Percentiles rank a stretch among this genome's conserved stretches.
Conservation (phyloP, 768 basidiomycete genomes). For the Gloeopeniophorella convolvens region DNA sequence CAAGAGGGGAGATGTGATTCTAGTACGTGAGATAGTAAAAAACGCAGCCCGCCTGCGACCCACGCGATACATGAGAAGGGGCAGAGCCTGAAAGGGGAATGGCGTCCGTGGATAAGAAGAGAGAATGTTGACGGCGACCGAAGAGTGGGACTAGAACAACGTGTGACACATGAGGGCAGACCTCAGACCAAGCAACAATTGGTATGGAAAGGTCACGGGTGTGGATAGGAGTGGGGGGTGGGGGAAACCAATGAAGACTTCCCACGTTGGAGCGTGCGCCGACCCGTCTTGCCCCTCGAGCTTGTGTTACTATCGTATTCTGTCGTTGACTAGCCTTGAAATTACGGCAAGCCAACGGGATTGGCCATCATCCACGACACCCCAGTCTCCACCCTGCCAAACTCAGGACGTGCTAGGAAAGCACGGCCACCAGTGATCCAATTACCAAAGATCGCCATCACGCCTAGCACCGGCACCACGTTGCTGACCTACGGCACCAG, state of each 20-base stretch:
- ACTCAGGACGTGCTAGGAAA: conserved; percentile 37
- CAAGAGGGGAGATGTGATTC: conserved; percentile 15
- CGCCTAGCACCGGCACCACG: conserved; percentile 34
- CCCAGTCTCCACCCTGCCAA: conserved; percentile 41
- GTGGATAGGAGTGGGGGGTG: conserved; percentile 10
- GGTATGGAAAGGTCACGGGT: conserved; percentile 13
- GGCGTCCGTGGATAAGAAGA: conserved; percentile 66
- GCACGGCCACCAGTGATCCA: conserved; percentile 14
- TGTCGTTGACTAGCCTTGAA: conserved; percentile 34
- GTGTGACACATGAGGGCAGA: conserved; percentile 13
- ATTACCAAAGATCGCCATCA: conserved; percentile 45
- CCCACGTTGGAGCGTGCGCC: conserved; percentile 9
- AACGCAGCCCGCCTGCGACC: conserved; percentile 10
- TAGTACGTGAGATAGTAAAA: conserved; percentile 12
- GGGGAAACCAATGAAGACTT: conserved; percentile 7
- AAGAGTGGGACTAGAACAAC: conserved; percentile 25
- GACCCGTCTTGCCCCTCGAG: conserved; percentile 15
- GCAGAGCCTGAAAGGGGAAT: conserved; percentile 50
- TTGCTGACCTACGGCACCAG: conserved; percentile 41
- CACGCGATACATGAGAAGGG: conserved; percentile 12
- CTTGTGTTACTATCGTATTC: conserved; percentile 32
- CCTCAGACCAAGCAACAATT: conserved; percentile 17
- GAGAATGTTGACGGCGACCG: conserved; percentile 32
- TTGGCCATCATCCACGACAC: conserved; percentile 28
- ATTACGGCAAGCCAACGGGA: conserved; percentile 28